These are phyloP conservation scores for Globisporangium echinulatum DNA, from an alignment of 352 stramenopile genomes.

Conservation along the genomic window DNA sequence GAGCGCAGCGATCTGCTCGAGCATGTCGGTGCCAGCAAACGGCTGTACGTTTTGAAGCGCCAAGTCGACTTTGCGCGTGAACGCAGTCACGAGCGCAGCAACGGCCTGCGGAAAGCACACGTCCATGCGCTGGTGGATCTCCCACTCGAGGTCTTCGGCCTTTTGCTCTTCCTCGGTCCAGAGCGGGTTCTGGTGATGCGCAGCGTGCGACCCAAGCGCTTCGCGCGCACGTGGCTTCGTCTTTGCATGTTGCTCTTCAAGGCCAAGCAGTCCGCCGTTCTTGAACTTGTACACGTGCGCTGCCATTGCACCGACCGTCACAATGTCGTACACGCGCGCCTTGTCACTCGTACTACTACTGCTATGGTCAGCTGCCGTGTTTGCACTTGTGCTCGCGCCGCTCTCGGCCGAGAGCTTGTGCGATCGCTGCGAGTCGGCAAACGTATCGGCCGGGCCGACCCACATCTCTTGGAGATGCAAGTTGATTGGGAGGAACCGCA, in stretches of 20 bases:
- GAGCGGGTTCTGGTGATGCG: slow-evolving; percentile 58
- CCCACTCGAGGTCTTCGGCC: slow-evolving; percentile 65
- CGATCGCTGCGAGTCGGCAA: slow-evolving; percentile 25
- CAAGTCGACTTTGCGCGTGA: slow-evolving; percentile 76
- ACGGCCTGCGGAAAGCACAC: slow-evolving; percentile 80
- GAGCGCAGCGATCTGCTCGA: slow-evolving; percentile 72
- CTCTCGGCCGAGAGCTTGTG: slow-evolving; percentile 23
- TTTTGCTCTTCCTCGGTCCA: slow-evolving; percentile 85
- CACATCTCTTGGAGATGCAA: slow-evolving; percentile 85
- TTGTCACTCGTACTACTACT: not conserved
- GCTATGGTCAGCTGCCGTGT: not conserved
- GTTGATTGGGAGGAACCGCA: slow-evolving; percentile 83
- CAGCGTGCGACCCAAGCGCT: slow-evolving; percentile 28
- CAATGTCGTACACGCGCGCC: slow-evolving; percentile 66
- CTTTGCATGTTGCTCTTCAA: slow-evolving; percentile 71
- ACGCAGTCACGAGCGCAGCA: slow-evolving; percentile 70
- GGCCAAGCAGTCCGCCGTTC: slow-evolving; percentile 68
- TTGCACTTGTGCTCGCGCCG: slow-evolving; percentile 8
- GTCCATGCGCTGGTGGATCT: slow-evolving; percentile 78
- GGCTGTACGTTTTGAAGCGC: slow-evolving; percentile 48
- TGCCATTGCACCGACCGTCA: slow-evolving; percentile 83
- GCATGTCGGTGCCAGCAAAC: slow-evolving; percentile 45
- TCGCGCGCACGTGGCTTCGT: slow-evolving; percentile 58
- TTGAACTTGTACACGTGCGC: slow-evolving; percentile 88
- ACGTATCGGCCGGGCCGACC: slow-evolving; percentile 52